Conservation (phyloP, 2,329 filamentous ascomycete species). For the Pyrenophora tritici-repentis region DNA sequence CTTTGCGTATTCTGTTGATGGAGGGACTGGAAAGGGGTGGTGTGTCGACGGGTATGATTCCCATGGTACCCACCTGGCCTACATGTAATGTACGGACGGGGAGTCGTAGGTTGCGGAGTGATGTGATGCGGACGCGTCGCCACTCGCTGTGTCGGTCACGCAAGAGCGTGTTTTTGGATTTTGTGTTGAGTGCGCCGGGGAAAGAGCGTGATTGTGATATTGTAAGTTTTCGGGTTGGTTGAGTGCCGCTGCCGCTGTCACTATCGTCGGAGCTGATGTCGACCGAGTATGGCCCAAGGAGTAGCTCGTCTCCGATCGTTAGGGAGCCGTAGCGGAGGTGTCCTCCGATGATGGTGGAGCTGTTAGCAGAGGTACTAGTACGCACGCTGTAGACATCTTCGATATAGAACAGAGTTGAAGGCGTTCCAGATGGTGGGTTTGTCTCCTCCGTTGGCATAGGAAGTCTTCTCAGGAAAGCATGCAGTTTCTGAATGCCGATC, state of each 20-base stretch:
- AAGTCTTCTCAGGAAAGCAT: conserved; percentile 77
- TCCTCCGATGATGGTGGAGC: conserved; percentile 74
- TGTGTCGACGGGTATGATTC: conserved; percentile 61
- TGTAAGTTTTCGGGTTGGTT: conserved; percentile 26
- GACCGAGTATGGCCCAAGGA: conserved; percentile 71
- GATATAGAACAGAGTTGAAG: conserved; percentile 77
- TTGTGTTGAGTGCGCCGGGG: conserved; percentile 51
- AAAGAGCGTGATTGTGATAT: conserved; percentile 54
- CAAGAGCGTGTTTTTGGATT: conserved; percentile 12
- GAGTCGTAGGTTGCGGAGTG: conserved; percentile 83
- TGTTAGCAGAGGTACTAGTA: conserved; percentile 51
- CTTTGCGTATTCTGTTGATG: conserved; percentile 64
- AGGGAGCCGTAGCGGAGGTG: conserved; percentile 79
- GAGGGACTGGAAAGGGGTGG: conserved; percentile 33
- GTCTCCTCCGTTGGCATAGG: conserved; percentile 60
- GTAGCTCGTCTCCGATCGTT: conserved; percentile 75
- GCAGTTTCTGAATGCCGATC: conserved; percentile 77
- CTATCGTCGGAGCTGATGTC: conserved; percentile 43
- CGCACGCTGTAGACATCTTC: conserved; percentile 78
- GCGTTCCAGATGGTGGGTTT: conserved; percentile 48
- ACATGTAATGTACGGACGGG: conserved; percentile 76
- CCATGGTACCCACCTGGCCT: conserved; percentile 89
- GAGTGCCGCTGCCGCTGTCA: conserved; percentile 42
- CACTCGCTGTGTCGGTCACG: conserved; percentile 59
- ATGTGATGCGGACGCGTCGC: conserved; percentile 80